These are phyloP conservation scores for Solanum acaule DNA, from an alignment of 257 asterid genomes.

Conservation along the genomic window DNA sequence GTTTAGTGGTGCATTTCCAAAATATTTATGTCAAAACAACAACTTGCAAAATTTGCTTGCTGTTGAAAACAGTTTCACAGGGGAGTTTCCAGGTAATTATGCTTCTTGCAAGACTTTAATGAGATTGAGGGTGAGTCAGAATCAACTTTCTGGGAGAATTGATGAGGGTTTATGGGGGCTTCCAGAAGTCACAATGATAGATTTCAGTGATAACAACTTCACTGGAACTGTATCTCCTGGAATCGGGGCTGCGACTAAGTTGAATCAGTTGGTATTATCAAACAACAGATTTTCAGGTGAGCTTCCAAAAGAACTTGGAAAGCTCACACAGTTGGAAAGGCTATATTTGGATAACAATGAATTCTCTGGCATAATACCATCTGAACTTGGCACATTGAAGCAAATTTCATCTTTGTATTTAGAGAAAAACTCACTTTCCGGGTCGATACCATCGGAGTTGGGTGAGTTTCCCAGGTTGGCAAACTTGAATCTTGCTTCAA, in stretches of 20 bases:
- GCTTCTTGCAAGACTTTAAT: slow-evolving; percentile 2
- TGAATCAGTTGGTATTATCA: slow-evolving; percentile 4
- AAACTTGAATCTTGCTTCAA: slow-evolving; percentile 5
- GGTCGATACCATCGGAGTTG: slow-evolving; percentile 7
- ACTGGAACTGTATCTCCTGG: slow-evolving; percentile 8
- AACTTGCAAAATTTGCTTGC: slow-evolving; percentile 1
- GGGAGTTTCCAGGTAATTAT: slow-evolving; percentile 7
- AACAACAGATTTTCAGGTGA: slow-evolving; percentile 7
- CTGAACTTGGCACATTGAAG: background rate
- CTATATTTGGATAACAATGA: slow-evolving; percentile 6
- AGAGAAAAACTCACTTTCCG: background rate
- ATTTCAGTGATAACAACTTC: background rate
- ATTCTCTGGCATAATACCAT: slow-evolving; percentile 9
- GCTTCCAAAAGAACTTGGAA: slow-evolving; percentile 4
- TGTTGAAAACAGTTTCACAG: slow-evolving; percentile 8
- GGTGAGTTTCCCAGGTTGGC: slow-evolving; percentile 8
- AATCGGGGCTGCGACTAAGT: background rate
- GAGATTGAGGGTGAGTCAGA: slow-evolving; percentile 13
- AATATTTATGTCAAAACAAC: slow-evolving; percentile 7
- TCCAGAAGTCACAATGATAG: slow-evolving; percentile 3
- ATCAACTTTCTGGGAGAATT: slow-evolving; percentile 9
- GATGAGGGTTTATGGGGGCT: slow-evolving; percentile 9
- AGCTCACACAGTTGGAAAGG: background rate
- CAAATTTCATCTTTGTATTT: slow-evolving; percentile 1
- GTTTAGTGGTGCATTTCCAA: slow-evolving; percentile 11